Base-by-base conservation (phyloP, 1,139 yeast genomes). In the Yamadazyma aaseri region DNA sequence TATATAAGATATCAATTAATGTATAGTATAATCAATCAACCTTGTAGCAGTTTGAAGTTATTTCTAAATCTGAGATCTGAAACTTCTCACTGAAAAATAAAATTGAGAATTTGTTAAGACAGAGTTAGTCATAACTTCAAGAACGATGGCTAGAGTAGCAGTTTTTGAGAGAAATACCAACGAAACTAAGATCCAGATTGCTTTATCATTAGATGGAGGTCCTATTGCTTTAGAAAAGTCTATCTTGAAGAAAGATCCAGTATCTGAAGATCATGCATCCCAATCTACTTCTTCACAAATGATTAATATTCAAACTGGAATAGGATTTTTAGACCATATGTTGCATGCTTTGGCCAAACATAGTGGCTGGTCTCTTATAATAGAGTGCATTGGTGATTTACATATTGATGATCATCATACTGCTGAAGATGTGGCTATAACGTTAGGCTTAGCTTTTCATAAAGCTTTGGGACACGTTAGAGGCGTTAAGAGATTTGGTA, bases 361-460 rank as follows among this genome's bases (percentile, higher is more conserved):
- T 60, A 72, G 94, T 1, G 98, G 98, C 10, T 92, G 98, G 98
- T 86, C 96, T 14, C 60, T 92, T 41, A 69, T 86, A 21, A 75
- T 92, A 17, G 95, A 86, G 54, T 90, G 97, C 61, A 74, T 84
- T 41, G 98, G 98, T 25, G 98, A 92, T 56, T 68, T 89, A 53
- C 95, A 89, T 59, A 90, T 92, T 35, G 98, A 92, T 57, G 98
- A 92, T 62, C 98, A 92, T 59, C 98, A 92, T 59, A 81, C 96
- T 1, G 85, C 96, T 5, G 98, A 92, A 60, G 98, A 92, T 62
- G 87, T 89, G 43, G 97, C 92, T 26, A 86, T 92, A 46, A 87
- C 96, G 1, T 68, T 92, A 22, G 98, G 98, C 3, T 69, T 73
- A 50, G 95, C 97, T 1, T 89, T 92, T 67, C 85, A 87, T 53